Evolutionary conservation across 2,329 filamentous ascomycete species (phyloP), one percentile per base, ranked within the genome.

Genomic region (Colletotrichum scovillei): DNA sequence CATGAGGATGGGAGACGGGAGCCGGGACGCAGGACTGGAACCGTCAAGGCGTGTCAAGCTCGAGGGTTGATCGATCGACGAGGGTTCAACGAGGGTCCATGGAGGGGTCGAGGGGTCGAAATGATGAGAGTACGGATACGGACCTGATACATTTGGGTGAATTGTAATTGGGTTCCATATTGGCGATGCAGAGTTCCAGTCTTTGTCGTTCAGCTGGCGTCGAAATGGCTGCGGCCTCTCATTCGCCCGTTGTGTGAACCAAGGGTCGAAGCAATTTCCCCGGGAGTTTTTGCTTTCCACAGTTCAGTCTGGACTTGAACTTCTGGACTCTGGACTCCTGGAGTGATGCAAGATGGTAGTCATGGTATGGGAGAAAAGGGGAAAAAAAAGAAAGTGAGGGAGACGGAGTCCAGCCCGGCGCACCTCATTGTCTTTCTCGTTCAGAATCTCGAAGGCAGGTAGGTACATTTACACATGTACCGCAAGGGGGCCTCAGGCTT

Each of bases 141-240:
- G 35, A 38, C 14, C 5, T 19, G 7, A 26, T 28, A 24, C 12
- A 28, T 53, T 30, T 35, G n/a, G 62, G 8, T 30, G 14, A 26
- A 24, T 11, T 12, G 38, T 35, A 32, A 26, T 49, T n/a, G 42
- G 42, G 19, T 49, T 49, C 42, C 42, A 49, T 9, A 22, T 42
- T 70, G 67, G 53, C 9, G 52, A 59, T 30, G 60, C n/a, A 46
- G 16, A n/a, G 32, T 26, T 58, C 58, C 5, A 59, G 57, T 32
- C n/a, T 5, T 42, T 22, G 38, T 58, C n/a, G 59, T 63, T 71
- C 67, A 73, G 70, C 70, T 71, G 59, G 24, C n/a, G 53, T 63
- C 14, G 32, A 46, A 22, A 30, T 38, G 38, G 35, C 30, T 9
- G 38, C 24, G 22, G 53, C 32, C 7, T 55, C 67, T 28, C n/a